Evolutionary conservation across 2,329 filamentous ascomycete species (phyloP), one percentile per base, ranked within the genome.

Genomic region (Epichloe gansuensis): DNA sequence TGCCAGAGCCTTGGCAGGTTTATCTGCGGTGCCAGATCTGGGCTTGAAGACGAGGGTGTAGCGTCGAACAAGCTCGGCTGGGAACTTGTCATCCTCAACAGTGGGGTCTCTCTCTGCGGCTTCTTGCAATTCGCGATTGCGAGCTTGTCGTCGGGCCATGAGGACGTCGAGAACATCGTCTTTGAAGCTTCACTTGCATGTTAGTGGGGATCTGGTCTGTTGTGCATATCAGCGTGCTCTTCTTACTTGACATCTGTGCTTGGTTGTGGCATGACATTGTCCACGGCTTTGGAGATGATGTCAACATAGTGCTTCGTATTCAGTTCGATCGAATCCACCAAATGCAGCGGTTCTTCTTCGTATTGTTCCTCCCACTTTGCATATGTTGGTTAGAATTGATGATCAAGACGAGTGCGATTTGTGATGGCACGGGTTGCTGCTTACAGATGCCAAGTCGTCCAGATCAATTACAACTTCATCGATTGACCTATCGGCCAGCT

Each of bases 11-110:
- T 84, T 84, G 45, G 71, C 64, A 2, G 74, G 72, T 49, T 79
- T 79, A 61, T 85, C 83, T 7, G 77, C 76, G 8, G 83, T 82
- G 3, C 83, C 78, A n/a, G 86, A 86, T 55, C 87, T 77, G 21
- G 93, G 91, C 73, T 95, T 96, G 75, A 98, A 96, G 65, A 94
- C 91, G 53, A 98, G 80, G 0, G 89, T 95, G 70, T 98, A 98
- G 65, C 93, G 82, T 55, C 93, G 84, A 5, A 89, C 96, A 50
- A 98, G 80, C 63, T 95, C 88, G 7, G 91, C 81, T 15, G 93
- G 94, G 64, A 97, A 98, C 58, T 89, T 84, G 51, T 89, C 82
- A 50, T 87, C 80, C 21, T 83, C 75, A 27, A 81, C 68, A 4
- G 78, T 77, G 6, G 82, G 75, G 65, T 90, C 81, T 61, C 78